These are phyloP conservation scores for Pestalotiopsis fici DNA, from an alignment of 2,329 filamentous ascomycete species.

Conservation along the genomic window DNA sequence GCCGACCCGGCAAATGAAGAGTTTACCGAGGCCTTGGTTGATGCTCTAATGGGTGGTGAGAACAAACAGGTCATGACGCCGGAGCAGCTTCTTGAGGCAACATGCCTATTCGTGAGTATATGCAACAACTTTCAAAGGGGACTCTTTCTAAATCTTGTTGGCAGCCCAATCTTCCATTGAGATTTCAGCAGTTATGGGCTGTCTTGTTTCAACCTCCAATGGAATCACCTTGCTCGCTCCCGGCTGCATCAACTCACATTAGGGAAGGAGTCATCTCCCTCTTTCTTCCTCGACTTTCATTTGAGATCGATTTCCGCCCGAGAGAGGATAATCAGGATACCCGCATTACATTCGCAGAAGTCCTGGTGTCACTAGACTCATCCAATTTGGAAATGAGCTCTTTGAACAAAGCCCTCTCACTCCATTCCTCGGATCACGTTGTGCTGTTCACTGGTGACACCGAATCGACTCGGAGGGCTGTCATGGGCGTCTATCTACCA, in stretches of 20 bases:
- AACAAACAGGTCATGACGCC: not conserved
- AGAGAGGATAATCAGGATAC: not conserved
- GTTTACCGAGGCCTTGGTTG: not conserved
- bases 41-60: not conserved
- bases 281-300: not conserved
- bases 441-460: not conserved
- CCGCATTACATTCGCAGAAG: not conserved
- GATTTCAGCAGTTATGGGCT: conserved; percentile 1
- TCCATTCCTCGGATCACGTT: not conserved
- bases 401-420: not conserved
- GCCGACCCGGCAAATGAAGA: not conserved
- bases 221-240: too few relatives aligned
- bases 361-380: not conserved
- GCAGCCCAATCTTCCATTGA: not conserved
- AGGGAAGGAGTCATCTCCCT: not conserved
- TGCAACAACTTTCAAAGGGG: not conserved
- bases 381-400: not conserved
- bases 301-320: not conserved
- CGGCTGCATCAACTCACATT: not conserved
- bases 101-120: not conserved
- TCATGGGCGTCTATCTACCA: not conserved
- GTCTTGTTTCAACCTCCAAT: not conserved
- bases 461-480: not conserved
- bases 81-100: not conserved
- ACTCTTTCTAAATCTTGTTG: not conserved